Base-by-base conservation (phyloP, 139 green algal genomes). In the Tetraselmis chui region DNA sequence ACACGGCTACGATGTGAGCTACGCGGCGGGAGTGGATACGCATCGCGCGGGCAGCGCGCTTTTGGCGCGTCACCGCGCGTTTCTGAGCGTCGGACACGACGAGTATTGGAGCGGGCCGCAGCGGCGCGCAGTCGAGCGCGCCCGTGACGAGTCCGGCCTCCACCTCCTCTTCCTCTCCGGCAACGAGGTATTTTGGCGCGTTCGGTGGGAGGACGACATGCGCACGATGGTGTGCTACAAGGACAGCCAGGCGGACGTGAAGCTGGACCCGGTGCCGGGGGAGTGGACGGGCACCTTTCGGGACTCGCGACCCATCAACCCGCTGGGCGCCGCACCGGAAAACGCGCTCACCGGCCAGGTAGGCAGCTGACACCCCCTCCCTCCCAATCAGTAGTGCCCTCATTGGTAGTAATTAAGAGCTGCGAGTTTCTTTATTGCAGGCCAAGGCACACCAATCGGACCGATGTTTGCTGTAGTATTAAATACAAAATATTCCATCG, bases 161-260 rank as follows among this genome's bases (percentile, higher is more conserved):
- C 24, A n/a, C 23, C 76, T 80, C 5, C 28, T 80, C 28, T 80
- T 80, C 23, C 28, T 27, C 25, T 29, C 5, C 30, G 76, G 25
- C 22, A 80, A 80, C 58, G 76, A 80, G 76, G 26, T 32, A 28
- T 80, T 80, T 24, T 80, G 76, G 76, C 76, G 76, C 76, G 23
- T 80, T 2, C 76, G 76, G 25, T 80, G 76, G 76, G 76, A 80
- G 76, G 30, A 32, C 30, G 76, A 80, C 76, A 11, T 23, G 18
- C 76, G 76, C 30, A 29, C 28, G 23, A 80, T 80, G 76, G 76
- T 80, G 30, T 80, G 76, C 76, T 80, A 80, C 76, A 80, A 80
- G 76, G 76, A 80, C 2, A 80, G 25, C 25, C 76, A 80, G 76
- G 76, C 76, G 27, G 76, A 80, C 23, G 76, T 24, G 28, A 80